Percentiles rank a stretch among this genome's conserved stretches.
Evolutionary conservation across 306 rosid genomes (phyloP).

Genomic region (Medicago arabica): DNA sequence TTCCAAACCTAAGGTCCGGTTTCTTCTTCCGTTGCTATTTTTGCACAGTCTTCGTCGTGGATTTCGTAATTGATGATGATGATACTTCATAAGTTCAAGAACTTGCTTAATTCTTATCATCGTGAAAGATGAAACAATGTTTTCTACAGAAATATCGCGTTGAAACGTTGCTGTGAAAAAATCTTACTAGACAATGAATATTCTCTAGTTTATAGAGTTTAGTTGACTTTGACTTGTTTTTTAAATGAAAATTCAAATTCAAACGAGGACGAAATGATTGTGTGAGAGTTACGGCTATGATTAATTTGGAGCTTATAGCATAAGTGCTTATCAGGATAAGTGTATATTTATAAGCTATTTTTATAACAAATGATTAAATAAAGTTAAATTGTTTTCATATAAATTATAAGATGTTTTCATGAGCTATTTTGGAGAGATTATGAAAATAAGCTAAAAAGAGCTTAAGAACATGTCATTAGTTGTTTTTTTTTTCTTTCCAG

Average conservation of each 20-base stretch:
- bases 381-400: no score
- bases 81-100: not conserved
- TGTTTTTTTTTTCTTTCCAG: no score
- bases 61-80: not conserved
- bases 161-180: not conserved
- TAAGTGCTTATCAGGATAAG: no score
- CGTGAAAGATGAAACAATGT: not conserved
- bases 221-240: not conserved
- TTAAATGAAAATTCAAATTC: not conserved
- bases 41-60: not conserved
- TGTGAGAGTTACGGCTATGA: not conserved
- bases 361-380: no score
- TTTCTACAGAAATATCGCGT: not conserved
- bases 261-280: not conserved
- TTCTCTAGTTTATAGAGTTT: not conserved
- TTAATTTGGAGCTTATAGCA: no score
- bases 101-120: not conserved
- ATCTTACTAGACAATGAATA: not conserved
- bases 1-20: conserved; percentile 60
- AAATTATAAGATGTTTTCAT: no score
- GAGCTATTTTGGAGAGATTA: no score
- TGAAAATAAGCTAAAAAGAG: no score
- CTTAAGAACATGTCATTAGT: no score
- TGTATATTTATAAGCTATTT: no score
- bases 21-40: not conserved